Base-by-base conservation (phyloP, 2,329 filamentous ascomycete species). In the Tolypocladium tropicale region DNA sequence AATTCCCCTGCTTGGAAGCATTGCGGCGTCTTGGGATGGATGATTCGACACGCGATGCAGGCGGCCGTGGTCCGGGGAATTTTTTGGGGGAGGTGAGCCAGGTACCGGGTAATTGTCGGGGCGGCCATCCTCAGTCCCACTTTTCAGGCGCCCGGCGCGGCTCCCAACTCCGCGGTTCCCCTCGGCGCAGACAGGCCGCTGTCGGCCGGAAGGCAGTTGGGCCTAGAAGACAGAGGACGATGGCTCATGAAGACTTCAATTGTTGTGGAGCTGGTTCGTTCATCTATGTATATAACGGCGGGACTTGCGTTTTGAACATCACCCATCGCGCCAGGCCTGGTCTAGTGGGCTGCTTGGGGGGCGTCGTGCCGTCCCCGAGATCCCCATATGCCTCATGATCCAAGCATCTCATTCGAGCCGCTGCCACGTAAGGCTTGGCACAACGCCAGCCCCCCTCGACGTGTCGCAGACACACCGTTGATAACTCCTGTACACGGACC, bases 1-100 rank as follows among this genome's bases (percentile, higher is more conserved):
- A 63, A 74, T 67, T 64, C 72, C 74, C 73, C 74, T 72, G 59
- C 74, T 75, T 56, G 74, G 72, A 65, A 77, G 70, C 74, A 77
- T 77, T 57, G 62, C 70, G 68, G 61, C 65, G 64, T 58, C 53
- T 53, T 60, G 25, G 43, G 34, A 48, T 53, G 36, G 37, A 28
- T 53, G 36, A 53, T 33, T 14, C 52, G 7, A 51, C 32, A 41
- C 43, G 43, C 23, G 36, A 33, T 34, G 55, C 39, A 25, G 55
- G 36, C 52, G 58, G 58, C 54, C 61, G n/a, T 56, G 64, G 23
- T 55, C 51, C 34, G 51, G 61, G 60, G 56, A 63, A 59, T 67
- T 71, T 72, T 72, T 65, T 64, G 57, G 61, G 34, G 39, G 39
- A 43, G 39, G 52, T 55, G 56, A 57, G 43, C 54, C 71, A 71